Conservation (phyloP, 768 basidiomycete species). For the Lactarius hatsudake region DNA sequence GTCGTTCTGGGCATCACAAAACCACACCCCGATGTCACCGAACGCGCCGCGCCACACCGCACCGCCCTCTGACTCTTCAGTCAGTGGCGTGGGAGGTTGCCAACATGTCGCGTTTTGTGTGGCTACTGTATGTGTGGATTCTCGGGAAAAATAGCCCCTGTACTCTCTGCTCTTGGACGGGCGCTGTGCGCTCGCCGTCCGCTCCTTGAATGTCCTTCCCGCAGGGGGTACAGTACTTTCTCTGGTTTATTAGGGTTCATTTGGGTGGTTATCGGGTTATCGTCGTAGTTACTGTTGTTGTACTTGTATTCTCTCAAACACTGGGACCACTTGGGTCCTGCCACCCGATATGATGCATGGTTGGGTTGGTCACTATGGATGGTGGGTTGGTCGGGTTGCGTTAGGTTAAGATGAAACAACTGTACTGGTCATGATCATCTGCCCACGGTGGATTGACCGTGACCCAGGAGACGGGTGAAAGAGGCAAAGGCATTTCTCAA, state of each 20-base stretch:
- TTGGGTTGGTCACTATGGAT: neutral
- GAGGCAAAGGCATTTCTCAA: too few relatives aligned
- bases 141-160: neutral
- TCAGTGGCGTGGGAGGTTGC: neutral
- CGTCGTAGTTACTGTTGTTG: neutral
- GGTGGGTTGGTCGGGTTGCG: too few relatives aligned
- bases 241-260: neutral
- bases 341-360: neutral
- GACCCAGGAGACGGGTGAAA: too few relatives aligned
- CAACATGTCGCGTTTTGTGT: neutral
- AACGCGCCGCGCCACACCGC: neutral
- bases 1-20: neutral
- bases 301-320: neutral
- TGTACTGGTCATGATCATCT: neutral
- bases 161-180: neutral
- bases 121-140: neutral
- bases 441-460: too few relatives aligned
- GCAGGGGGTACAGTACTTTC: neutral
- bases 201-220: neutral
- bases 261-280: neutral
- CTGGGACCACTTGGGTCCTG: neutral
- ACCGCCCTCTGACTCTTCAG: neutral
- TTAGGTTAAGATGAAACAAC: neutral
- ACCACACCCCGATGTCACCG: neutral
- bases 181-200: conserved; percentile 22